Evolutionary conservation across 192 early-diverging fungal species (phyloP), one percentile per base, ranked within the genome.

Genomic region (Neocallimastix lanati): DNA sequence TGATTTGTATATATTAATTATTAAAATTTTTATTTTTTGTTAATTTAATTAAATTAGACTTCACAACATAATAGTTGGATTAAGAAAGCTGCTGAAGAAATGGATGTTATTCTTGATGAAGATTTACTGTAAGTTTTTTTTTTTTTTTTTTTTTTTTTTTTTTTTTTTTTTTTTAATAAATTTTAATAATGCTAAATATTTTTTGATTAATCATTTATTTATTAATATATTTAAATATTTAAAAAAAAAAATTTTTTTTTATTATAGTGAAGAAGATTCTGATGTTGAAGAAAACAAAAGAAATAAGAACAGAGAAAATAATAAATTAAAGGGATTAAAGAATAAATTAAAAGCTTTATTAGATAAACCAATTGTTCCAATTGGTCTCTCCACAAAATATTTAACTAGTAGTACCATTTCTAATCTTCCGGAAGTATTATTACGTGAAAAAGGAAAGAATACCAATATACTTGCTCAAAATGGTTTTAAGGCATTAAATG

Each of bases 101-200:
- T 93, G 81, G 95, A 93, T 76, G 88, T 96, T 37, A 90, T 92
- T 38, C 84, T 95, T 21, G 92, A 94, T 83, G 92, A 92, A 77
- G 92, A 94, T 78, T 88, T 84, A 77, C 40, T 50, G 40, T 50
- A 50, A 50, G 40, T 21, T n/a, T n/a, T n/a, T n/a, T n/a, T n/a
- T n/a, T n/a, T n/a, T n/a, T n/a, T n/a, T n/a, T n/a, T n/a, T n/a
- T n/a, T n/a, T n/a, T n/a, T n/a, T n/a, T n/a, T n/a, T n/a, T n/a
- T n/a, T n/a, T n/a, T n/a, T n/a, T n/a, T n/a, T n/a, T n/a, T n/a
- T n/a, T n/a, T n/a, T n/a, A n/a, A n/a, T n/a, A n/a, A n/a, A n/a
- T n/a, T n/a, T n/a, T n/a, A n/a, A n/a, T n/a, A n/a, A n/a, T n/a
- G n/a, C n/a, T n/a, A n/a, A n/a, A n/a, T n/a, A n/a, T n/a, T n/a